These are phyloP conservation scores for Telfairia occidentalis DNA, from an alignment of 331 rosid species.

Conservation along the genomic window DNA sequence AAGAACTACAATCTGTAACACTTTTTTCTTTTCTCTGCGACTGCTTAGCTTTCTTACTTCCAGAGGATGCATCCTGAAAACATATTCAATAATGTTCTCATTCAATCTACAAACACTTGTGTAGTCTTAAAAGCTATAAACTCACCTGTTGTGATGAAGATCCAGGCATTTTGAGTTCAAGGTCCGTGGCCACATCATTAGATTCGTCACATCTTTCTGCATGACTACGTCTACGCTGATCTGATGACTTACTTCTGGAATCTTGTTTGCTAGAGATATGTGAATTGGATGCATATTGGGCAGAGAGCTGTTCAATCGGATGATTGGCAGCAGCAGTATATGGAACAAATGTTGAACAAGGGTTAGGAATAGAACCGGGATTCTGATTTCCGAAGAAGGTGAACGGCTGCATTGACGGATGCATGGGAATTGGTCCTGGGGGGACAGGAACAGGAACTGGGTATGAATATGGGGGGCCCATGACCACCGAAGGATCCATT, in stretches of 20 bases:
- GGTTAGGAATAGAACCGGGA: constrained; percentile 45
- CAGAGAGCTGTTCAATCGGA: constrained; percentile 34
- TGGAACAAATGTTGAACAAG: constrained; percentile 50
- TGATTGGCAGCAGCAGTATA: constrained; percentile 47
- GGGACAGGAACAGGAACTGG: constrained; percentile 64
- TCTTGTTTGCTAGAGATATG: constrained; percentile 41
- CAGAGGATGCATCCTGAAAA: constrained; percentile 45
- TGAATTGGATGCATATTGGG: constrained; percentile 39
- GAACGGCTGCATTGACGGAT: constrained; percentile 61
- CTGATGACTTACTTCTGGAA: constrained; percentile 40
- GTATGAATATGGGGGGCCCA: constrained; percentile 65
- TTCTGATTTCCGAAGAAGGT: constrained; percentile 61
- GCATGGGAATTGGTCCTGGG: constrained; percentile 62
- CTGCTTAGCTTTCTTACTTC: constrained; percentile 53
- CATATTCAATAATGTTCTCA: background rate
- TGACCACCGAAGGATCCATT: constrained; percentile 58
- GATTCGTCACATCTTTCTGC: constrained; percentile 46
- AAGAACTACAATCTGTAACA: constrained; percentile 39
- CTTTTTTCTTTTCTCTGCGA: constrained; percentile 44
- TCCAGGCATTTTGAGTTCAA: constrained; percentile 93
- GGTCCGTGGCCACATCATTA: constrained; percentile 75
- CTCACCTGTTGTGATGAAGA: constrained; percentile 61
- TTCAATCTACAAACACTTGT: background rate
- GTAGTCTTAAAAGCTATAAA: background rate
- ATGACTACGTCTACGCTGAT: constrained; percentile 29